A percentile compares a stretch with the other conserved stretches of the same genome.
Evolutionary conservation across 805 yeast genomes (phyloP).

Genomic region (Starmerella davenportii): DNA sequence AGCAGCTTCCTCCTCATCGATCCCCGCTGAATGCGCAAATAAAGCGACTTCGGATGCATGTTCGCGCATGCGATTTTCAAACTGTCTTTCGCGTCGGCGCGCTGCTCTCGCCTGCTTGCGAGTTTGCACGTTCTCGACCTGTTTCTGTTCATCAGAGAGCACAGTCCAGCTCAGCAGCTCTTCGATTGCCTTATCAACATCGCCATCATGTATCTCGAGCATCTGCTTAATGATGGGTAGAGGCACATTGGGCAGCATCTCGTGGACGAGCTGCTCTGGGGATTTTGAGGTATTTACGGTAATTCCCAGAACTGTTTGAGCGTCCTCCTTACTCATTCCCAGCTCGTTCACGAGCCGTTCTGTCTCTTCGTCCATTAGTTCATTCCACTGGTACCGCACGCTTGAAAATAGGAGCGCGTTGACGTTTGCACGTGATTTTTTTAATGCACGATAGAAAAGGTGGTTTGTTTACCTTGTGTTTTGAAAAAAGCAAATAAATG

Average conservation of each 20-base stretch:
- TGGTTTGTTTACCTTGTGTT: too few relatives aligned
- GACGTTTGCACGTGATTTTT: too few relatives aligned
- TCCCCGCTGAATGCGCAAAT: background rate
- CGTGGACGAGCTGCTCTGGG: background rate
- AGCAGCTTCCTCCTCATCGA: slow-evolving; percentile 4
- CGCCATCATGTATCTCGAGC: background rate
- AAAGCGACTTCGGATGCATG: slow-evolving; percentile 5
- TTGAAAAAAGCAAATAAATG: too few relatives aligned
- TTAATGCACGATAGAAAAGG: too few relatives aligned
- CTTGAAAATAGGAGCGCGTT: too few relatives aligned
- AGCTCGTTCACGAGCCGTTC: background rate
- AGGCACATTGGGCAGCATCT: slow-evolving; percentile 10
- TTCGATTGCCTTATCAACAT: slow-evolving; percentile 6
- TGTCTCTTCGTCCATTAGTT: too few relatives aligned
- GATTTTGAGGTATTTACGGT: background rate
- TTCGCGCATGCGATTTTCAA: background rate
- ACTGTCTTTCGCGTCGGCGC: background rate
- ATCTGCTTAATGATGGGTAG: background rate
- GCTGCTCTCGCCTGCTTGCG: background rate
- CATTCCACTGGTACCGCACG: too few relatives aligned
- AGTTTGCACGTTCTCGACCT: slow-evolving; percentile 1
- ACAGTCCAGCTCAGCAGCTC: slow-evolving; percentile 7
- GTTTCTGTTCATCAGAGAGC: background rate
- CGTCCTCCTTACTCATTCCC: background rate
- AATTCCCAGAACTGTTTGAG: background rate